Base-by-base conservation (phyloP, 2,329 filamentous ascomycete species). In the Pseudocercospora ulei region DNA sequence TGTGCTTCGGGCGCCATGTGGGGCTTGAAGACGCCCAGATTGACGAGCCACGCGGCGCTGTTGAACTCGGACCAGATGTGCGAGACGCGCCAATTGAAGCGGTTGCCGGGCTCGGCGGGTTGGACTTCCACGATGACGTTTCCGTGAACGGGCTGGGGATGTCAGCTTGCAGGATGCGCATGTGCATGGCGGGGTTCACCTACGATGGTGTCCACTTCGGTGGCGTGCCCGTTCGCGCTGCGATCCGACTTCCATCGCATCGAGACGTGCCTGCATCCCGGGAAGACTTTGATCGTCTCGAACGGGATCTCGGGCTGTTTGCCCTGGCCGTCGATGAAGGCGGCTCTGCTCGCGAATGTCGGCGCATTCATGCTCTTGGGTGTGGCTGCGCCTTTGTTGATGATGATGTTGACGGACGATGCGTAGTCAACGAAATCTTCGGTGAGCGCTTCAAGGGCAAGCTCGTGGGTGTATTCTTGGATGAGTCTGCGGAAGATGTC, bases 11-110 rank as follows among this genome's bases (percentile, higher is more conserved):
- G 16, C 5, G 31, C 19, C 14, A 39, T 24, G 9, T 24, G 36
- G n/a, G 53, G 44, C 31, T 43, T 46, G 45, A 53, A 55, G 16
- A 48, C 46, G 7, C 47, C 51, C 23, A 55, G 31, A 38, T 56
- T 47, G 25, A 53, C 51, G 28, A 58, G 46, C 56, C 56, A 57
- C n/a, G 50, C 53, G 23, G 54, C 56, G 33, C 46, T 51, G 45
- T 59, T 58, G 49, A 59, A 56, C 42, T 58, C 55, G 3, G 53
- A 56, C 46, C 54, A 56, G 26, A 58, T 46, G 7, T 41, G 30
- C 11, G 39, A 47, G 11, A 53, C 47, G 18, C 49, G 42, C 46
- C 46, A 52, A 30, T 50, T 50, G 33, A 33, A 46, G 22, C 26
- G 26, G 36, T 50, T 50, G 14, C 41, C 41, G 1, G 27, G 23